A percentile compares a stretch with the other conserved stretches of the same genome.
phyloP scores from a whole-genome alignment of 2,329 filamentous ascomycete genomes.

The Penicillium polonicum region DNA sequence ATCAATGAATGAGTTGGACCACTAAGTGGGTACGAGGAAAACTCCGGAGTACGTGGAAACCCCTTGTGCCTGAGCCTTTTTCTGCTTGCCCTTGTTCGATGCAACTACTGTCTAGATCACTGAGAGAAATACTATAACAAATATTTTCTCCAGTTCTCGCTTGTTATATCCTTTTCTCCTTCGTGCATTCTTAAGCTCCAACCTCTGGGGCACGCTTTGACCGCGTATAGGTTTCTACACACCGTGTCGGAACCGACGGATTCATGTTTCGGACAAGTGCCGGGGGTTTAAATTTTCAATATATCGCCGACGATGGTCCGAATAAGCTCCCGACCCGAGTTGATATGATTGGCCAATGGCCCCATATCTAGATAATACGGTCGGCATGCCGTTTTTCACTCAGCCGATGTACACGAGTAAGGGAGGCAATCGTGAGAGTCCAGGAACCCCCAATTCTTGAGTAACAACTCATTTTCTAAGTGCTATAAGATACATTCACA shows the following conservation, averaged over 20 bases:
- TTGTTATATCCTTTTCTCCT: not conserved
- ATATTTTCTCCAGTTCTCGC: not conserved
- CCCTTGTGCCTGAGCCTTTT: not conserved
- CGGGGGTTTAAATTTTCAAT: not conserved
- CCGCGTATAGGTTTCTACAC: not conserved
- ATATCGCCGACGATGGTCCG: constrained; percentile 23
- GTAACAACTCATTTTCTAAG: fast-evolving
- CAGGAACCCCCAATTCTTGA: too few relatives aligned
- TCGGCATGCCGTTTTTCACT: constrained; percentile 19
- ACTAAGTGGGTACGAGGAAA: not conserved
- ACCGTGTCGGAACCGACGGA: constrained; percentile 3
- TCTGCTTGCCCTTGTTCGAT: not conserved
- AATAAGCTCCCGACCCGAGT: constrained; percentile 17
- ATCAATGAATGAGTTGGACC: constrained; percentile 1
- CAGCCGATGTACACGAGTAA: not conserved
- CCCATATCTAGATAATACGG: not conserved
- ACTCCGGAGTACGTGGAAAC: not conserved
- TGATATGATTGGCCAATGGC: constrained; percentile 11
- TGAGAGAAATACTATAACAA: too few relatives aligned
- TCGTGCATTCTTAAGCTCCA: not conserved
- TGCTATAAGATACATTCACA: not conserved
- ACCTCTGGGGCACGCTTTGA: not conserved
- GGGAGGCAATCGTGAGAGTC: not conserved
- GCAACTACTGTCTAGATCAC: not conserved
- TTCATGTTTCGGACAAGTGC: constrained; percentile 12